These are phyloP conservation scores for Amyloporia xantha DNA, from an alignment of 768 basidiomycete species.

Conservation along the genomic window DNA sequence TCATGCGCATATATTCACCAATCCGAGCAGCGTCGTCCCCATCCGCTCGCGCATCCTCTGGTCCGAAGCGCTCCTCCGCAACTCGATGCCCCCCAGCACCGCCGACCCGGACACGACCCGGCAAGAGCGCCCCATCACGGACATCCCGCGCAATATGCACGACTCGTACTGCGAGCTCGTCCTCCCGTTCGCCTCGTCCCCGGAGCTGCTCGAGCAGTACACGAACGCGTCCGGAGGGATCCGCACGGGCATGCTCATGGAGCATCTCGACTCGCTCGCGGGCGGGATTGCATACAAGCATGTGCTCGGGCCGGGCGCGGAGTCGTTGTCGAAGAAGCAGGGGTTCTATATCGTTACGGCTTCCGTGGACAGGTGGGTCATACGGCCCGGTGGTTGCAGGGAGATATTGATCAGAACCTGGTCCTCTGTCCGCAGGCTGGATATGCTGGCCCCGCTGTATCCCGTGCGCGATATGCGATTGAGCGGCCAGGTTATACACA, in stretches of 20 bases:
- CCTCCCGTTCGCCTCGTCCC: constrained; percentile 57
- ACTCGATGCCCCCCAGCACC: constrained; percentile 7
- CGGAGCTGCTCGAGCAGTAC: constrained; percentile 57
- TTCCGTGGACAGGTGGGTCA: constrained; percentile 62
- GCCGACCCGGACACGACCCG: neutral
- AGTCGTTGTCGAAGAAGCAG: constrained; percentile 48
- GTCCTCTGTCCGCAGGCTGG: constrained; percentile 49
- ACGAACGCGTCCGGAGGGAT: constrained; percentile 68
- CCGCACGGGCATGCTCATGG: constrained; percentile 68
- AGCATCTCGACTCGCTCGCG: constrained; percentile 79
- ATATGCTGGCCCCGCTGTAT: constrained; percentile 56
- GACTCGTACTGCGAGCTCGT: constrained; percentile 65
- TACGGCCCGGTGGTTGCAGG: neutral
- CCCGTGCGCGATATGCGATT: constrained; percentile 63
- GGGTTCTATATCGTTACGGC: constrained; percentile 84
- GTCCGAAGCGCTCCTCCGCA: constrained; percentile 42
- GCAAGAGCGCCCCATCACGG: constrained; percentile 21
- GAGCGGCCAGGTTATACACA: constrained; percentile 77
- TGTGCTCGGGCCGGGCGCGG: constrained; percentile 59
- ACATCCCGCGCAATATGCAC: constrained; percentile 49
- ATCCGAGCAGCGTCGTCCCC: constrained; percentile 44
- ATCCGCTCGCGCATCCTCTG: constrained; percentile 46
- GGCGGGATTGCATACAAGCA: constrained; percentile 83
- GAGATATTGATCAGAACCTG: neutral
- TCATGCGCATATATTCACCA: constrained; percentile 9